Conservation (phyloP, 2,329 filamentous ascomycete species). For the Colletotrichum sojae region DNA sequence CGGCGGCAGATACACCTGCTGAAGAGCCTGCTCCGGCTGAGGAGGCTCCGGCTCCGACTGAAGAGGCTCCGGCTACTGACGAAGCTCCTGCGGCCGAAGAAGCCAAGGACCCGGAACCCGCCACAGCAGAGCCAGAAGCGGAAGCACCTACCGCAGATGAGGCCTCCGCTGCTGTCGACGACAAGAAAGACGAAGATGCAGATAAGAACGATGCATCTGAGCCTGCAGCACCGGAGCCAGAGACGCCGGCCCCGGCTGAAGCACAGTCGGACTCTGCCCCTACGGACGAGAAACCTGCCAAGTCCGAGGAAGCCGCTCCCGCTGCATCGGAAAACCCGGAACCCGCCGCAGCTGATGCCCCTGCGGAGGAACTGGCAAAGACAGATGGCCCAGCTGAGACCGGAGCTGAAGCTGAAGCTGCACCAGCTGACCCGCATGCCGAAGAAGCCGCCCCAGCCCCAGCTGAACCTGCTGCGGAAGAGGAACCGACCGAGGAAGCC, state of each 20-base stretch:
- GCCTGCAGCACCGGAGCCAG: neutral
- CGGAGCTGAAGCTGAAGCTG: neutral
- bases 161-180: neutral
- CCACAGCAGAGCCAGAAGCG: neutral
- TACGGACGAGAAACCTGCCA: neutral
- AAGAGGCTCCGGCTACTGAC: neutral
- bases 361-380: neutral
- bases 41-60: neutral
- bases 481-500: no score
- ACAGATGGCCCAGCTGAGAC: neutral
- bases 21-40: neutral
- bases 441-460: neutral
- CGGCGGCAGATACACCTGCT: neutral
- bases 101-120: neutral
- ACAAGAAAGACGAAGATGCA: neutral
- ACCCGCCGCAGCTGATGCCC: neutral
- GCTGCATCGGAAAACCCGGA: neutral
- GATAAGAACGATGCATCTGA: neutral
- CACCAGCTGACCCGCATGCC: neutral
- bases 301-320: neutral
- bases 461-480: neutral
- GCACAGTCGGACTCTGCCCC: neutral
- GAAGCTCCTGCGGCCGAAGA: neutral
- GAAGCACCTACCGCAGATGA: neutral
- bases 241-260: neutral